Conservation (phyloP, 768 basidiomycete genomes). For the Collybia nuda region DNA sequence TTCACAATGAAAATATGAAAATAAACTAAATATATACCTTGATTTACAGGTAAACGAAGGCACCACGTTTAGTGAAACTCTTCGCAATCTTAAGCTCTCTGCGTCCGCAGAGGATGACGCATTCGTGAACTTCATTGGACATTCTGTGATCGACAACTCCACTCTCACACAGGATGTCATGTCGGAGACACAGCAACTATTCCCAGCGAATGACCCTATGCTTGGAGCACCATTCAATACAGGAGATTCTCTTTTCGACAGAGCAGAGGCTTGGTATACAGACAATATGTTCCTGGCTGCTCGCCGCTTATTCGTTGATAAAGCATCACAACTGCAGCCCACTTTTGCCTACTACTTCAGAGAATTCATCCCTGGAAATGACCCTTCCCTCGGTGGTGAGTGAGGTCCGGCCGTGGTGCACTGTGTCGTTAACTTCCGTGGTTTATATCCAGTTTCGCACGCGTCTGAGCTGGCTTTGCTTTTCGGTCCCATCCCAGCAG, state of each 20-base stretch:
- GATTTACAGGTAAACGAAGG: conserved; percentile 51
- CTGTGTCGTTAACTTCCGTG: not conserved
- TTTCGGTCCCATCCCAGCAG: conserved; percentile 44
- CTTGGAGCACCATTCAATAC: conserved; percentile 55
- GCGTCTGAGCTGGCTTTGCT: conserved; percentile 47
- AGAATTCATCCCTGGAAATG: conserved; percentile 57
- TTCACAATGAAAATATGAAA: not conserved
- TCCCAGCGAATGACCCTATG: conserved; percentile 46
- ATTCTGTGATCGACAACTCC: conserved; percentile 52
- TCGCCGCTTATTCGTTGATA: conserved; percentile 47
- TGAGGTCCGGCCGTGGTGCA: not conserved
- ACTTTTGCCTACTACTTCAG: conserved; percentile 55
- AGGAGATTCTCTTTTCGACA: conserved; percentile 58
- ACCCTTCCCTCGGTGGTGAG: conserved; percentile 46
- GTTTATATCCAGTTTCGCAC: conserved; percentile 39
- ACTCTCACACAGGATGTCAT: conserved; percentile 44
- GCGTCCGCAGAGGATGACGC: conserved; percentile 38
- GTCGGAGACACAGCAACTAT: conserved; percentile 35
- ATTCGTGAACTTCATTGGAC: conserved; percentile 46
- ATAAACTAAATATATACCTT: not conserved
- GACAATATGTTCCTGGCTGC: conserved; percentile 56
- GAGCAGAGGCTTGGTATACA: conserved; percentile 57
- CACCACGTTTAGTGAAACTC: conserved; percentile 36
- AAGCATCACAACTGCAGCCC: conserved; percentile 44
- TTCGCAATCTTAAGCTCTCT: conserved; percentile 38